A percentile compares a stretch with the other conserved stretches of the same genome.
These are phyloP conservation scores for Fusarium lateritium DNA, from an alignment of 2,329 filamentous ascomycete species.

Conservation along the genomic window DNA sequence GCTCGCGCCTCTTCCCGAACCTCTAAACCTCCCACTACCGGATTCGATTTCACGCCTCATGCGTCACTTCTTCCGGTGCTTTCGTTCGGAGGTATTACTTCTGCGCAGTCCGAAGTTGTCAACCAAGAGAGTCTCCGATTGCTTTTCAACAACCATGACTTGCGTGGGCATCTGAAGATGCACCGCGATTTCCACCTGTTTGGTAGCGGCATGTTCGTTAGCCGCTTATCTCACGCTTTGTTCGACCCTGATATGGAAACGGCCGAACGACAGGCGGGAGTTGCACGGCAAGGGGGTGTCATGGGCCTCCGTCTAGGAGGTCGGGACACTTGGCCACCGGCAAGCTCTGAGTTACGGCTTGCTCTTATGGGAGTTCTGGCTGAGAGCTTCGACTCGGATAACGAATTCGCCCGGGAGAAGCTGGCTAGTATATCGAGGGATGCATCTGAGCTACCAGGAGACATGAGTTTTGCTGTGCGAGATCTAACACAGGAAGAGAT, in stretches of 20 bases:
- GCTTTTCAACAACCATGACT: slow-evolving; percentile 80
- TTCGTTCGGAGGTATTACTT: slow-evolving; percentile 82
- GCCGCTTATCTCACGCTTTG: slow-evolving; percentile 83
- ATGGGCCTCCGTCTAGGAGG: slow-evolving; percentile 89
- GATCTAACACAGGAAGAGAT: slow-evolving; percentile 85
- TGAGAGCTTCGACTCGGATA: slow-evolving; percentile 73
- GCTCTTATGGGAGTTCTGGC: slow-evolving; percentile 88
- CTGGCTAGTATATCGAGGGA: slow-evolving; percentile 51
- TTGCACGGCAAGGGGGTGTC: slow-evolving; percentile 76
- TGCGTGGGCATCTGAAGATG: slow-evolving; percentile 80
- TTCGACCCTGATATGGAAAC: slow-evolving; percentile 88
- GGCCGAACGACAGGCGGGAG: slow-evolving; percentile 79
- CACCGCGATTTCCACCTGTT: slow-evolving; percentile 88
- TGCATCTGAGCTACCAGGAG: slow-evolving; percentile 70
- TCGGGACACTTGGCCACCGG: slow-evolving; percentile 90
- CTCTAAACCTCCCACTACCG: slow-evolving; percentile 34
- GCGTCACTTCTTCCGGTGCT: slow-evolving; percentile 76
- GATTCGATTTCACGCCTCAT: slow-evolving; percentile 62
- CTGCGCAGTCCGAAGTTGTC: slow-evolving; percentile 81
- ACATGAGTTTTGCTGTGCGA: slow-evolving; percentile 86
- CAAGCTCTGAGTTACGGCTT: slow-evolving; percentile 91
- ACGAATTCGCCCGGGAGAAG: slow-evolving; percentile 38
- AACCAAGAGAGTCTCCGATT: slow-evolving; percentile 82
- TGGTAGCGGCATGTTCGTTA: slow-evolving; percentile 87
- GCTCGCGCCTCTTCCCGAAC: slow-evolving; percentile 53